Percentiles rank a stretch among this genome's conserved stretches.
Evolutionary conservation across 164 flowering plant species (phyloP).

Genomic region (Vitis cinerea): DNA sequence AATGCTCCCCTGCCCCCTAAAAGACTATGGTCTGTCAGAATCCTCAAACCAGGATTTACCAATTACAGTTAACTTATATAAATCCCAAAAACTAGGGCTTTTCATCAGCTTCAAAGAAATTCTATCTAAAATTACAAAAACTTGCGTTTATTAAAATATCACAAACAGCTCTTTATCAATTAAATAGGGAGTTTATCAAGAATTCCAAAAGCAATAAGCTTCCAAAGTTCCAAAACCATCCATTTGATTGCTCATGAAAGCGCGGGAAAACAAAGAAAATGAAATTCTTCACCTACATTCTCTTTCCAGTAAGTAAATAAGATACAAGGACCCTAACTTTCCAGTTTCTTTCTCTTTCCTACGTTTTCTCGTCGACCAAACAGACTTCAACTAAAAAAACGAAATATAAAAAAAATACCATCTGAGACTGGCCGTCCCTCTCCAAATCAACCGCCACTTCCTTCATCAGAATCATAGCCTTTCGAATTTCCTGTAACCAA

Average conservation of each 20-base stretch:
- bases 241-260: too few species aligned
- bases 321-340: background rate
- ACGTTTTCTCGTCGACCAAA: background rate
- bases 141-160: background rate
- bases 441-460: constrained; percentile 71
- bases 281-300: too few species aligned
- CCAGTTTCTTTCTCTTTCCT: background rate
- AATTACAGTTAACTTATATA: too few species aligned
- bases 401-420: constrained; percentile 25
- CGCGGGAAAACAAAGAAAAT: too few species aligned
- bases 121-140: background rate
- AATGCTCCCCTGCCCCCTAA: too few species aligned
- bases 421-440: constrained; percentile 44
- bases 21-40: too few species aligned
- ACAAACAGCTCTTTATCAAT: too few species aligned
- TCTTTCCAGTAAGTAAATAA: too few species aligned
- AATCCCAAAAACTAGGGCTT: background rate
- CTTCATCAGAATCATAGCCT: constrained; percentile 42
- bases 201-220: too few species aligned
- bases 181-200: too few species aligned
- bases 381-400: background rate
- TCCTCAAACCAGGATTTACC: too few species aligned
- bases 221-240: too few species aligned
- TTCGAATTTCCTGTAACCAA: constrained; percentile 66
- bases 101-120: background rate